Conservation (phyloP, 106 monocot genomes). For the Dioscorea alata region DNA sequence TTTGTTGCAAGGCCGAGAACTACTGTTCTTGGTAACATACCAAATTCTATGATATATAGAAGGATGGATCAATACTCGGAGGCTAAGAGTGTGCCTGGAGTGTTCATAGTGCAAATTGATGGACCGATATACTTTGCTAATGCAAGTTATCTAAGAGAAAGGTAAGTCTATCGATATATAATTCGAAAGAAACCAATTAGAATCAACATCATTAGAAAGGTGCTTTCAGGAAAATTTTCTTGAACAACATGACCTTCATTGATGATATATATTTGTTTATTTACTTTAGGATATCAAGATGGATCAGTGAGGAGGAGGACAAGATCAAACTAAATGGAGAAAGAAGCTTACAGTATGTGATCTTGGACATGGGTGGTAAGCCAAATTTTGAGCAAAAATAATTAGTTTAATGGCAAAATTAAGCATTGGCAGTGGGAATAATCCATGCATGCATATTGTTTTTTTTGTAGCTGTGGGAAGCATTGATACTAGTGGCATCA, state of each 20-base stretch:
- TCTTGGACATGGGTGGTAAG: conserved; percentile 29
- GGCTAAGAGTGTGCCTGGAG: conserved; percentile 34
- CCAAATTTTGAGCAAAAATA: neutral
- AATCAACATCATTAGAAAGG: no score
- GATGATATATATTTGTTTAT: neutral
- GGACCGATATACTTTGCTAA: conserved; percentile 56
- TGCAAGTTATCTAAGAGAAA: conserved; percentile 52
- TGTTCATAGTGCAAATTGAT: conserved; percentile 49
- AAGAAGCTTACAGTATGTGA: conserved; percentile 16
- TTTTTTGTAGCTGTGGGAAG: conserved; percentile 18
- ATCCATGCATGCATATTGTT: neutral
- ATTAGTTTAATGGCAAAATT: no score
- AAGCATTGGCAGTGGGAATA: neutral
- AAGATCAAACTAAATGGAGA: conserved; percentile 7
- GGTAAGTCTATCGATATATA: conserved; percentile 1
- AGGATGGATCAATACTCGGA: conserved; percentile 40
- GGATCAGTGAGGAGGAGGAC: conserved; percentile 30
- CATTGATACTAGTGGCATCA: conserved; percentile 32
- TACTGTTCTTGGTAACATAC: conserved; percentile 45
- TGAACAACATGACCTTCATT: no score
- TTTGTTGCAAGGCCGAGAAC: conserved; percentile 64
- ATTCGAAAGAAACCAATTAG: neutral
- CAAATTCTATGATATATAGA: conserved; percentile 47
- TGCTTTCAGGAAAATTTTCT: no score
- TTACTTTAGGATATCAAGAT: conserved; percentile 15